Percentiles rank a stretch among this genome's conserved stretches.
Evolutionary conservation across 768 basidiomycete species (phyloP).

Genomic region (Tulasnella sp.): DNA sequence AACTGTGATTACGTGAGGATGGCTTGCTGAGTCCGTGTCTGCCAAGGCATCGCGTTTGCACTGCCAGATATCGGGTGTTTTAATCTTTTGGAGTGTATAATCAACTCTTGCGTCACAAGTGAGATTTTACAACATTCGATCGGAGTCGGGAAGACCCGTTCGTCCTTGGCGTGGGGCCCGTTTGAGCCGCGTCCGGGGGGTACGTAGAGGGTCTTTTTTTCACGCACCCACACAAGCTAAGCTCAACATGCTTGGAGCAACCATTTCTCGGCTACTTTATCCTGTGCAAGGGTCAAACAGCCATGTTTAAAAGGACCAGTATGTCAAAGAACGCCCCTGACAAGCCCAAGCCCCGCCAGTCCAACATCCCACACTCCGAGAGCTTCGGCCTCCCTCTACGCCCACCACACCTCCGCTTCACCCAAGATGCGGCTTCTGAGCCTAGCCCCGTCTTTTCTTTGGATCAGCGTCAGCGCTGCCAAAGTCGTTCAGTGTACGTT

Average conservation of each 20-base stretch:
- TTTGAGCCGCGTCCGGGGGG: neutral
- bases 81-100: neutral
- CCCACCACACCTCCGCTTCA: neutral
- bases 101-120: neutral
- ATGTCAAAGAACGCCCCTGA: neutral
- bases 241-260: neutral
- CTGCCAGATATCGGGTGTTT: neutral
- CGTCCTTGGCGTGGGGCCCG: neutral
- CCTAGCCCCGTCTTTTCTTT: neutral
- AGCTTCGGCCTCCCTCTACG: neutral
- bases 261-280: neutral
- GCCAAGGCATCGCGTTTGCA: neutral
- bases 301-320: neutral
- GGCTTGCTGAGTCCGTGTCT: neutral
- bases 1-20: neutral
- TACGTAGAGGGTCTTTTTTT: neutral
- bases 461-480: neutral
- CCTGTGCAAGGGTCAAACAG: neutral
- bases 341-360: neutral
- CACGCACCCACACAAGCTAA: neutral
- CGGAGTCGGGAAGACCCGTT: neutral
- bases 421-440: conserved; percentile 6
- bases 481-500: neutral
- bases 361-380: neutral
- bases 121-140: neutral